Evolutionary conservation across 805 yeast genomes (phyloP).

Genomic region (Suhomyces prunicola): DNA sequence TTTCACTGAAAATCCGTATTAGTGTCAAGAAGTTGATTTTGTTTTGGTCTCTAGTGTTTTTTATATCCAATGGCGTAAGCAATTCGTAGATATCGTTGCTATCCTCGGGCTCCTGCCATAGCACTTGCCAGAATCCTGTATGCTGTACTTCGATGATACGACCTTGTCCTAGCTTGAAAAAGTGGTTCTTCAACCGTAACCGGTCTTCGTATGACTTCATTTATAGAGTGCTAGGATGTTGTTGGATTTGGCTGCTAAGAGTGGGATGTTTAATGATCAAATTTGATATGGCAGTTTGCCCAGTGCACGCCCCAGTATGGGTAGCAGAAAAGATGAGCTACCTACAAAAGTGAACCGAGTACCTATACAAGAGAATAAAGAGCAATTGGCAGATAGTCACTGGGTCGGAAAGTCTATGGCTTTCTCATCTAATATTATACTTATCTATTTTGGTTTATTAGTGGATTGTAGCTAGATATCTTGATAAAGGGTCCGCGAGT

Average conservation of each 20-base stretch:
- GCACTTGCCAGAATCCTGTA: conserved; percentile 27
- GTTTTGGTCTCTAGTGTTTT: conserved; percentile 57
- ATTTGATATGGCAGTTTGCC: neutral
- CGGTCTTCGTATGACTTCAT: conserved; percentile 81
- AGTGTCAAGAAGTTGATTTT: conserved; percentile 54
- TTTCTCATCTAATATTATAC: neutral
- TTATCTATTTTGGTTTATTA: neutral
- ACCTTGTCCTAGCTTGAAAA: conserved; percentile 54
- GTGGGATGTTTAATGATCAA: neutral
- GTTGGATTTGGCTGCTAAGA: neutral
- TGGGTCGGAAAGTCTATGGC: neutral
- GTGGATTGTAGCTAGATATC: neutral
- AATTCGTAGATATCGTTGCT: conserved; percentile 58
- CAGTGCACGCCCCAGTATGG: conserved; percentile 1
- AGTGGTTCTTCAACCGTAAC: conserved; percentile 55
- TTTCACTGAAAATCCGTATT: conserved; percentile 26
- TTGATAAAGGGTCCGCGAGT: neutral
- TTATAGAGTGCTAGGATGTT: neutral
- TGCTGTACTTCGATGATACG: conserved; percentile 27
- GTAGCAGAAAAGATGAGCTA: neutral
- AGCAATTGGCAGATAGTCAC: neutral
- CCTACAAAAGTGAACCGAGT: neutral
- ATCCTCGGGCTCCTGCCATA: conserved; percentile 40
- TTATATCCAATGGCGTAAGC: conserved; percentile 55
- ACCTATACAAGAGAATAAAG: neutral